These are phyloP conservation scores for Fusarium sp. DNA, from an alignment of 2,329 filamentous ascomycete species.

Conservation along the genomic window DNA sequence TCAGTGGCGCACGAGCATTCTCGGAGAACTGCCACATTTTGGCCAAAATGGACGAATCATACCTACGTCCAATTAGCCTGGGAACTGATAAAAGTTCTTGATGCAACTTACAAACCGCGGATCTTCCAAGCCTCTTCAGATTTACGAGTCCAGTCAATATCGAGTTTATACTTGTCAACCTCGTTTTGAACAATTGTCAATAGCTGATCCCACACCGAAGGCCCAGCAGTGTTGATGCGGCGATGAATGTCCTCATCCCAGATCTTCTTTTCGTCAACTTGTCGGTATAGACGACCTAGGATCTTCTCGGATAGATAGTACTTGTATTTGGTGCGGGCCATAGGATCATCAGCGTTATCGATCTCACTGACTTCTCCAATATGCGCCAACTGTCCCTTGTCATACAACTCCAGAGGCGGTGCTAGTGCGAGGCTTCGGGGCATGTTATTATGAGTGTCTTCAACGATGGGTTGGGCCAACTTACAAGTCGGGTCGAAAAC, in stretches of 20 bases:
- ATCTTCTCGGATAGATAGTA: conserved; percentile 78
- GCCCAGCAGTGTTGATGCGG: conserved; percentile 41
- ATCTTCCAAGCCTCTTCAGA: conserved; percentile 58
- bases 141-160: conserved; percentile 52
- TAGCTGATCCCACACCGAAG: conserved; percentile 60
- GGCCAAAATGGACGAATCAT: conserved; percentile 58
- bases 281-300: conserved; percentile 77
- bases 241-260: conserved; percentile 63
- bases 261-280: conserved; percentile 77
- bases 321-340: conserved; percentile 57
- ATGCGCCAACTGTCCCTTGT: conserved; percentile 56
- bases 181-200: conserved; percentile 42
- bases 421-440: conserved; percentile 58
- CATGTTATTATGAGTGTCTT: neutral
- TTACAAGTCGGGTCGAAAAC: conserved; percentile 67
- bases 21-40: conserved; percentile 59
- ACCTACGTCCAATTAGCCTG: conserved; percentile 51
- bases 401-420: conserved; percentile 58
- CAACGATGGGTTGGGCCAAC: conserved; percentile 34
- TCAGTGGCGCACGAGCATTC: conserved; percentile 57
- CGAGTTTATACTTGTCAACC: conserved; percentile 34
- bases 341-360: conserved; percentile 56
- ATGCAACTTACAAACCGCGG: conserved; percentile 58
- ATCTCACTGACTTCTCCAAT: conserved; percentile 50
- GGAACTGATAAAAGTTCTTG: too few species aligned